Conservation (phyloP, 495 filamentous ascomycete genomes). For the Lasiosphaeris hirsuta region DNA sequence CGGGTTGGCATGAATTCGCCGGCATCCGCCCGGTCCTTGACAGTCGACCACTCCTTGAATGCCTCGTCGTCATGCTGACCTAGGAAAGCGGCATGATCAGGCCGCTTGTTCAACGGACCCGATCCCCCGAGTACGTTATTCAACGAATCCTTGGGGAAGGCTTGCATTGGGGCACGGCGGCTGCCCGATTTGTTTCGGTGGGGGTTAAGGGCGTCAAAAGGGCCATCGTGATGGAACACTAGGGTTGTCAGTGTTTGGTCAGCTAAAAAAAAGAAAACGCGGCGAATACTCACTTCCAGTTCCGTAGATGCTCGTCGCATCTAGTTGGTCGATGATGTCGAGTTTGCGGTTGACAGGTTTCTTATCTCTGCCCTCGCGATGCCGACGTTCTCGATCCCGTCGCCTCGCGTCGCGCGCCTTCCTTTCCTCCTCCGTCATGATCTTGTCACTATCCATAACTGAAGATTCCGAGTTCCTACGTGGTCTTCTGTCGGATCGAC, state of each 20-base stretch:
- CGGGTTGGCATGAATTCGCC: not conserved
- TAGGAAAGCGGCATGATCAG: conserved; percentile 80
- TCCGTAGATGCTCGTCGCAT: conserved; percentile 96
- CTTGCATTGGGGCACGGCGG: conserved; percentile 88
- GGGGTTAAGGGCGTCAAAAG: conserved; percentile 96
- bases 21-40: conserved; percentile 22
- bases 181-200: conserved; percentile 86
- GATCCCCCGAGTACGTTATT: conserved; percentile 91
- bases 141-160: conserved; percentile 83
- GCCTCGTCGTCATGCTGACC: conserved; percentile 77
- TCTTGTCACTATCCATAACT: conserved; percentile 63
- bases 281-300: conserved; percentile 72
- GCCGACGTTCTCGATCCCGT: conserved; percentile 68
- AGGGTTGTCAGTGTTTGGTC: conserved; percentile 11
- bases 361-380: conserved; percentile 58
- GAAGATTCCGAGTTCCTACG: conserved; percentile 96
- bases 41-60: conserved; percentile 67
- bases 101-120: conserved; percentile 75
- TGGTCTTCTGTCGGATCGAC: conserved; percentile 50
- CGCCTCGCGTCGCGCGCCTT: conserved; percentile 68
- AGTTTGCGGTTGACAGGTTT: conserved; percentile 61
- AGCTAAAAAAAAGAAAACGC: not conserved
- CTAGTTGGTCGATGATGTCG: conserved; percentile 95
- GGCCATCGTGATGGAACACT: conserved; percentile 99
- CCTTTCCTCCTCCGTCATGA: conserved; percentile 70